Base-by-base conservation (phyloP, 2,329 filamentous ascomycete species). In the Penicillium crustosum region DNA sequence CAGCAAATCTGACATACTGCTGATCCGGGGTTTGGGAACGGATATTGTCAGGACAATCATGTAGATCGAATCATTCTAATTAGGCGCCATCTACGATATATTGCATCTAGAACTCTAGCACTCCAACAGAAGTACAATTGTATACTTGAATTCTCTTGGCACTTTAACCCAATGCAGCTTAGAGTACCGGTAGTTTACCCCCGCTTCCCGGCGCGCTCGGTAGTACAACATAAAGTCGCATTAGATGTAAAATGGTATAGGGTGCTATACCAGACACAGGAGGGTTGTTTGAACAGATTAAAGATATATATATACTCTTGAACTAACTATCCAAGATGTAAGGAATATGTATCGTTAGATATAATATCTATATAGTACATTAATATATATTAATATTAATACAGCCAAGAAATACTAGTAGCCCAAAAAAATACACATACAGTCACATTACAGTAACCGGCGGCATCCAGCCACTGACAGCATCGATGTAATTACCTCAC, bases 401-500 rank as follows among this genome's bases (percentile, higher is more conserved):
- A 23, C 13, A n/a, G 39, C 39, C 21, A 27, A 27, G 9, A 44
- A n/a, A 12, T 5, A 25, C 23, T 25, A 25, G 3, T 25, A 6
- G 25, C 25, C 4, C 3, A 4, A 47, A 48, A 48, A 21, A 35
- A n/a, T 36, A 25, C 31, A 7, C 6, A 47, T 55, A 49, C 35
- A 27, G 52, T 55, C 42, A 41, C 17, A 17, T 6, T 55, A 55
- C 35, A 47, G 52, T 55, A 36, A 42, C 36, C 35, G 35, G 44
- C 33, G 49, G 19, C 27, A 29, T 10, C 29, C 33, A 41, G 42
- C 52, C 52, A 55, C 33, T 54, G 52, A 54, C 27, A 41, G 33
- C 15, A 29, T 53, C 6, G 23, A 53, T 36, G 41, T 33, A 45
- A 53, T 53, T 57, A 45, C 54, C 54, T 53, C 54, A 57, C 38